Percentiles rank a stretch among this genome's conserved stretches.
Evolutionary conservation across 768 basidiomycete genomes (phyloP).

Genomic region (Kwoniella shandongensis): DNA sequence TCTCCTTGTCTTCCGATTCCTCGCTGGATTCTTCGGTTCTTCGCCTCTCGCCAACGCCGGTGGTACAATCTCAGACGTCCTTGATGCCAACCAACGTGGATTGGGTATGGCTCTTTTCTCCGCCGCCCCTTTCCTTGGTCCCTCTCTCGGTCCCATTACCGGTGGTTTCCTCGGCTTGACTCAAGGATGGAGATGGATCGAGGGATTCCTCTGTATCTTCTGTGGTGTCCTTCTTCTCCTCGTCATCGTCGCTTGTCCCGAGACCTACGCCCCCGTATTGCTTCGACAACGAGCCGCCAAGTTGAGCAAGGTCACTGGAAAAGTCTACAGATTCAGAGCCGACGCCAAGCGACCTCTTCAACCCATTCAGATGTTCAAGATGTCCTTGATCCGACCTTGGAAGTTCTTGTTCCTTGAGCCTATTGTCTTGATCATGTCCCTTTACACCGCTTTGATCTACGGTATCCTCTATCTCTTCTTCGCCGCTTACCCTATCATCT

Average conservation of each 20-base stretch:
- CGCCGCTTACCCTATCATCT: conserved; percentile 56
- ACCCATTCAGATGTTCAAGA: conserved; percentile 41
- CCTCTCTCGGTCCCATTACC: conserved; percentile 54
- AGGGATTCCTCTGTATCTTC: conserved; percentile 55
- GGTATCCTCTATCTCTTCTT: conserved; percentile 50
- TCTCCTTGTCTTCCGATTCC: conserved; percentile 55
- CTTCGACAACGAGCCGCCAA: conserved; percentile 45
- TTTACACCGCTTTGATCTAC: conserved; percentile 45
- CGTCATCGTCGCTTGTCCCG: conserved; percentile 40
- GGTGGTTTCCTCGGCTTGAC: conserved; percentile 53
- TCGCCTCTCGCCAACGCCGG: conserved; percentile 56
- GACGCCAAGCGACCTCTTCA: conserved; percentile 42
- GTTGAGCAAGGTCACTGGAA: conserved; percentile 48
- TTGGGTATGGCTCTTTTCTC: conserved; percentile 51
- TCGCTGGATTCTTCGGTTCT: conserved; percentile 54
- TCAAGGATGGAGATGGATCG: conserved; percentile 54
- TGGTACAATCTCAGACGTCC: conserved; percentile 49
- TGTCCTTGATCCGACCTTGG: conserved; percentile 51
- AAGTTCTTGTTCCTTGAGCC: conserved; percentile 53
- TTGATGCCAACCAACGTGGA: conserved; percentile 49
- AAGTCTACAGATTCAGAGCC: conserved; percentile 49
- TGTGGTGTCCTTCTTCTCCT: conserved; percentile 39
- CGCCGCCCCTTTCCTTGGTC: conserved; percentile 50
- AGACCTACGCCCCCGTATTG: conserved; percentile 53
- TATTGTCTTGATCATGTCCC: conserved; percentile 51